Conservation (phyloP, 108 stramenopile species). For the Skeletonema grethae region DNA sequence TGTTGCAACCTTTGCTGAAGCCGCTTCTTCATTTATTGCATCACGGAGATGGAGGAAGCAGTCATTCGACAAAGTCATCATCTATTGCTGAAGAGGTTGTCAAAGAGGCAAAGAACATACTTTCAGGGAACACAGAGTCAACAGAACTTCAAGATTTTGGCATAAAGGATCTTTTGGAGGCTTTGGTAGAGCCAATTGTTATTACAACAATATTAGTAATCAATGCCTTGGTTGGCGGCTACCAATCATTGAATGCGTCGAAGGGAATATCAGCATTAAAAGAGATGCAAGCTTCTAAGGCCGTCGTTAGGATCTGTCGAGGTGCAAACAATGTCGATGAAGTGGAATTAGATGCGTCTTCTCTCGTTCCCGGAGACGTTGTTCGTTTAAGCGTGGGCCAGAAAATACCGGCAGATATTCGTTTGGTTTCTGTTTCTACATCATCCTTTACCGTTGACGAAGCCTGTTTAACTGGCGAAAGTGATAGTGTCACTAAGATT, state of each 20-base stretch:
- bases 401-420: conserved; percentile 93
- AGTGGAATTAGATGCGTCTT: conserved; percentile 49
- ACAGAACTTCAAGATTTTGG: conserved; percentile 40
- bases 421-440: conserved; percentile 64
- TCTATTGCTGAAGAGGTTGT: conserved; percentile 33
- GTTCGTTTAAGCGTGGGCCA: conserved; percentile 91
- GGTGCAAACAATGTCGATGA: conserved; percentile 37
- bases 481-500: conserved; percentile 73
- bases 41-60: not conserved
- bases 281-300: conserved; percentile 69
- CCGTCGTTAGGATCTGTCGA: conserved; percentile 31
- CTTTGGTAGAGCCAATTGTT: conserved; percentile 93
- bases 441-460: conserved; percentile 75
- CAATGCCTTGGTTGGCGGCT: conserved; percentile 97
- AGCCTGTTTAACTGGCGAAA: conserved; percentile 84
- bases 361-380: conserved; percentile 96
- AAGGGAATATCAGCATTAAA: conserved; percentile 83
- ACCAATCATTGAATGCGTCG: conserved; percentile 93
- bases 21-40: conserved; percentile 12
- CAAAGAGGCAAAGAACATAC: conserved; percentile 16
- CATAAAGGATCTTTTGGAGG: conserved; percentile 58
- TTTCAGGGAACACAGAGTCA: conserved; percentile 11
- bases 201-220: conserved; percentile 93
- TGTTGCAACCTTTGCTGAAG: conserved; percentile 6
- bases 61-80: conserved; percentile 9